Evolutionary conservation across 2,329 filamentous ascomycete species (phyloP), one percentile per base, ranked within the genome.

Genomic region (Amauroascus verrucosus): DNA sequence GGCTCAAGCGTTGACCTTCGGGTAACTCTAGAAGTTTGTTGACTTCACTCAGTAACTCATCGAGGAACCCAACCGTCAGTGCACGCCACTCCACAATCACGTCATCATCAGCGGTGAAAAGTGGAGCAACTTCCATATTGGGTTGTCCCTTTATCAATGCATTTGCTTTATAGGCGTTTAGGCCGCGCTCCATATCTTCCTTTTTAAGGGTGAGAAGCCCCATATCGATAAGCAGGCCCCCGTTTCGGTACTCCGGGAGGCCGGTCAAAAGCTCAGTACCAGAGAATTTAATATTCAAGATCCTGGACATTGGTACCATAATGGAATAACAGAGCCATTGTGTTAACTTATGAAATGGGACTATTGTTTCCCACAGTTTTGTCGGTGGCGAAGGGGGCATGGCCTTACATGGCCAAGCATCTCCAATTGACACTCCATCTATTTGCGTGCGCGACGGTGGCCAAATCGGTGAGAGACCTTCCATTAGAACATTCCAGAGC

Each of bases 261-360:
- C 88, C 90, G 0, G 90, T 96, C 59, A 95, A 77, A 6, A 94
- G 77, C 57, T 94, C 86, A 1, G 82, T 81, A 41, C 88, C 88
- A 2, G 85, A 82, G 67, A 93, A 93, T 59, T 88, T 82, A 55
- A 94, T 83, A 54, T 85, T 80, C 62, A 95, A 81, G 20, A 95
- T 70, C 59, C 82, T 86, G 53, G 84, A 81, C 84, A 95, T 94
- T 0, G 89, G 89, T 22, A 89, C 84, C 86, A 94, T 94, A 53
- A 96, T 79, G 1, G 88, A 95, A 71, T 95, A 95, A 48, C 86
- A 88, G 53, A 96, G 83, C 90, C 90, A 96, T 69, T 95, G 89
- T 0, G 89, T 94, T 33, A 95, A 78, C 71, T 95, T 95, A 75
- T 96, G 90, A 73, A 95, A 95, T 0, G 89, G 89, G 9, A 91